phyloP scores from a whole-genome alignment of 305 asterid species.

The Ajuga reptans region DNA sequence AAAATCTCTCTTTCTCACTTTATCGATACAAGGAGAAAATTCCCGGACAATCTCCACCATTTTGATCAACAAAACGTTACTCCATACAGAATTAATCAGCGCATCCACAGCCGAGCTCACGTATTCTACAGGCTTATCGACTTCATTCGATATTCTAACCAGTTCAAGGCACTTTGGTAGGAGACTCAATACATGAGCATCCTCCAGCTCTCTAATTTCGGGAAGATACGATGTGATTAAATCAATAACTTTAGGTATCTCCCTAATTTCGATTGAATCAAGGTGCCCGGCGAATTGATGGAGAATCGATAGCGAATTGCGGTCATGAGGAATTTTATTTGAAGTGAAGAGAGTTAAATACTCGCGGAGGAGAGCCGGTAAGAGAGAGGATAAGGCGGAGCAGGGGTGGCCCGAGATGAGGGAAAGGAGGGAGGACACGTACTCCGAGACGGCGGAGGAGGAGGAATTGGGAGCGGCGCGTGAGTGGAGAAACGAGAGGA shows the following conservation, averaged over 20 bases:
- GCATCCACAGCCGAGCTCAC: conserved; percentile 44
- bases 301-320: conserved; percentile 40
- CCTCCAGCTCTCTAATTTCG: conserved; percentile 41
- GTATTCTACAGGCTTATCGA: conserved; percentile 39
- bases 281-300: conserved; percentile 55
- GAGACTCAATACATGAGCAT: conserved; percentile 47
- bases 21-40: conserved; percentile 42
- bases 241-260: conserved; percentile 34
- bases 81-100: conserved; percentile 52
- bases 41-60: conserved; percentile 63
- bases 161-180: conserved; percentile 54
- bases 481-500: conserved; percentile 51
- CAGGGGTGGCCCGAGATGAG: conserved; percentile 44
- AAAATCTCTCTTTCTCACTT: conserved; percentile 45
- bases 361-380: conserved; percentile 41
- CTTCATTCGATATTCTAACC: conserved; percentile 46
- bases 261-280: conserved; percentile 32
- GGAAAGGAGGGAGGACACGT: conserved; percentile 49
- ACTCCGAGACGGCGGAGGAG: conserved; percentile 44
- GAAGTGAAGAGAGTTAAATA: conserved; percentile 56
- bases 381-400: conserved; percentile 43
- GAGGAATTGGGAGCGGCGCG: conserved; percentile 32
- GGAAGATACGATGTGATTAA: conserved; percentile 39
- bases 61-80: conserved; percentile 57
- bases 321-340: conserved; percentile 50